Conservation (phyloP, 352 stramenopile genomes). For the Globisporangium acanthophoron region DNA sequence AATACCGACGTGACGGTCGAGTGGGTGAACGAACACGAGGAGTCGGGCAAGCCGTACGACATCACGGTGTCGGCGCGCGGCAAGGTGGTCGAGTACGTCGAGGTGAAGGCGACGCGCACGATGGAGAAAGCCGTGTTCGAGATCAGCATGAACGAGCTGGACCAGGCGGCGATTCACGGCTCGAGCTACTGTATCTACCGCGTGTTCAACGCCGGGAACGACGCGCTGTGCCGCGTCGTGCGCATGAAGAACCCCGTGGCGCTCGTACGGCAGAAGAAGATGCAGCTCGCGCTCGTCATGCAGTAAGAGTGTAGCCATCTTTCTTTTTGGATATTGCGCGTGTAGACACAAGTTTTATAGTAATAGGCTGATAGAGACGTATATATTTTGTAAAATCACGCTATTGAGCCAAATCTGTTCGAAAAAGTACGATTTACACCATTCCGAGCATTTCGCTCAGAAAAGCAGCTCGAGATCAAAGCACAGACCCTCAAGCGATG, state of each 20-base stretch:
- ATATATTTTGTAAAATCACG: background rate
- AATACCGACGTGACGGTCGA: conserved; percentile 29
- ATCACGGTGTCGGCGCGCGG: conserved; percentile 46
- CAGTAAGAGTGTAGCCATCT: conserved; percentile 24
- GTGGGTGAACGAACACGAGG: conserved; percentile 78
- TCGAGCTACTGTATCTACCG: conserved; percentile 82
- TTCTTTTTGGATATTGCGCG: background rate
- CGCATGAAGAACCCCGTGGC: conserved; percentile 81
- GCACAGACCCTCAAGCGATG: background rate
- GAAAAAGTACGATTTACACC: background rate
- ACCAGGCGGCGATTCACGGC: conserved; percentile 71
- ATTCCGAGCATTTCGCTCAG: too few relatives aligned
- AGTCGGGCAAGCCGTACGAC: conserved; percentile 82
- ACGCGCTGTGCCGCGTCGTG: conserved; percentile 65
- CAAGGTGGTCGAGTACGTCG: conserved; percentile 70
- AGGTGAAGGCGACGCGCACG: conserved; percentile 84
- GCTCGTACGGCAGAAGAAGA: conserved; percentile 78
- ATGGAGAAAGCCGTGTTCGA: conserved; percentile 87
- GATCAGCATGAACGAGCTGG: conserved; percentile 88
- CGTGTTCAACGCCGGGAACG: conserved; percentile 79
- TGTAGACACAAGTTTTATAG: background rate
- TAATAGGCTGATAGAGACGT: background rate
- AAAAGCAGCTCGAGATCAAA: conserved; percentile 1
- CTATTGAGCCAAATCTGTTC: background rate
- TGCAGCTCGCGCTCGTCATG: conserved; percentile 77